Base-by-base conservation (phyloP, 1,139 yeast species). In the Geotrichum klebahnii region DNA sequence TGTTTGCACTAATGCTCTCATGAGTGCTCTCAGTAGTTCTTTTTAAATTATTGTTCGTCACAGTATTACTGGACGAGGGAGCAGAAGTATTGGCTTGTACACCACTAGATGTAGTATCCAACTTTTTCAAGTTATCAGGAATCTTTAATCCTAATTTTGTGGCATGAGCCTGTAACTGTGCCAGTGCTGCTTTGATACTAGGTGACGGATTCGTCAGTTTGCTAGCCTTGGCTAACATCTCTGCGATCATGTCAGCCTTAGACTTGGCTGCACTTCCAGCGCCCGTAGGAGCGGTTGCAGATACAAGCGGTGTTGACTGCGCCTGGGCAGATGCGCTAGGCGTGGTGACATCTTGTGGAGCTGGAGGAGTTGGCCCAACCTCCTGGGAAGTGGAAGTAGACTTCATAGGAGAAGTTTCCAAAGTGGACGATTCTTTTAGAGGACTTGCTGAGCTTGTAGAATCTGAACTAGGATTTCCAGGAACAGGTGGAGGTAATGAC, bases 161-260 rank as follows among this genome's bases (percentile, higher is more conserved):
- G 9, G 69, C 63, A 57, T 67, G 69, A 3, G 64, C 66, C 38
- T 64, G 60, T n/a, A 68, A 61, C 55, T 67, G 70, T 43, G 63
- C 65, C 31, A 68, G 57, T 29, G 70, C 68, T 22, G 67, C 66
- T 35, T 57, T 57, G 35, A 68, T 64, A 23, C 63, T 62, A 2
- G 69, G 66, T 2, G 69, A 58, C 5, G 71, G 71, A 49, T 67
- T 68, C 26, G 60, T 62, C 43, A 68, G 64, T 49, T 65, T 65
- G 50, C 64, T 65, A 12, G 70, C 71, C 54, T 67, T 65, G 5
- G 66, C 68, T 16, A 68, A 57, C 43, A 68, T 60, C 50, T 66
- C 64, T 6, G 67, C 60, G 48, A 67, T 67, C 38, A 65, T 59
- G 41, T 65, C 68, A 4, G 61, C 60, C n/a, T 66, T 57, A 17